phyloP scores from a whole-genome alignment of 73 alveolate species.

The Paramecium primaurelia region DNA sequence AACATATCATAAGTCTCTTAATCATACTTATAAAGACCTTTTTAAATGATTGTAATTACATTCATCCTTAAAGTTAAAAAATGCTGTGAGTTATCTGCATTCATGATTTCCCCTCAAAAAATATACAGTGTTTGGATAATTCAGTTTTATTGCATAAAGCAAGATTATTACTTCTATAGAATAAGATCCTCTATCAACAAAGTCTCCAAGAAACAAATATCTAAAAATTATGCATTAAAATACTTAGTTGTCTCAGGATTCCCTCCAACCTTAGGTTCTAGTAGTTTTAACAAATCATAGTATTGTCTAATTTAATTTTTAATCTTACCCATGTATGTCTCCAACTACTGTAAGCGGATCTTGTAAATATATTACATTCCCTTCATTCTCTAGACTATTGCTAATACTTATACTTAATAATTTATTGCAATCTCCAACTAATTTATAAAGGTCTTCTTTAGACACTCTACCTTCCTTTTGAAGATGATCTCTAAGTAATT shows the following conservation, averaged over 20 bases:
- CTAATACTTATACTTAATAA: constrained; percentile 62
- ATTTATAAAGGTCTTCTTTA: constrained; percentile 65
- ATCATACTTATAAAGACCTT: constrained; percentile 65
- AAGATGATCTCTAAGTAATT: constrained; percentile 78
- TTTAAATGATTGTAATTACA: not conserved
- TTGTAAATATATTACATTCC: constrained; percentile 81
- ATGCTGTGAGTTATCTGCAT: constrained; percentile 85
- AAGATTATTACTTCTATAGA: constrained; percentile 86
- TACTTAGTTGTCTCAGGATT: constrained; percentile 84
- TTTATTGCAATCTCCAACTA: constrained; percentile 67
- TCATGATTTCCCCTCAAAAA: constrained; percentile 91
- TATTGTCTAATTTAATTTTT: constrained; percentile 58
- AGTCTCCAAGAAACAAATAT: constrained; percentile 92
- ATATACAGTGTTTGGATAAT: constrained; percentile 77
- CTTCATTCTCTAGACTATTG: constrained; percentile 75
- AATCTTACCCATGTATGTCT: constrained; percentile 89
- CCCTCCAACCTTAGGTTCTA: constrained; percentile 87
- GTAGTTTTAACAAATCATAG: constrained; percentile 87
- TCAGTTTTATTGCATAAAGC: constrained; percentile 77
- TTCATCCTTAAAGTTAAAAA: constrained; percentile 87
- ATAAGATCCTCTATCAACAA: constrained; percentile 95
- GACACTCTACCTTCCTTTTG: constrained; percentile 82
- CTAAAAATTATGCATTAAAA: constrained; percentile 15
- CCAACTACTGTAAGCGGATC: constrained; percentile 96
- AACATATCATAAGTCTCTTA: constrained; percentile 71